Evolutionary conservation across 306 rosid species (phyloP), one percentile per base, ranked within the genome.

Genomic region (Astragalus membranaceus): DNA sequence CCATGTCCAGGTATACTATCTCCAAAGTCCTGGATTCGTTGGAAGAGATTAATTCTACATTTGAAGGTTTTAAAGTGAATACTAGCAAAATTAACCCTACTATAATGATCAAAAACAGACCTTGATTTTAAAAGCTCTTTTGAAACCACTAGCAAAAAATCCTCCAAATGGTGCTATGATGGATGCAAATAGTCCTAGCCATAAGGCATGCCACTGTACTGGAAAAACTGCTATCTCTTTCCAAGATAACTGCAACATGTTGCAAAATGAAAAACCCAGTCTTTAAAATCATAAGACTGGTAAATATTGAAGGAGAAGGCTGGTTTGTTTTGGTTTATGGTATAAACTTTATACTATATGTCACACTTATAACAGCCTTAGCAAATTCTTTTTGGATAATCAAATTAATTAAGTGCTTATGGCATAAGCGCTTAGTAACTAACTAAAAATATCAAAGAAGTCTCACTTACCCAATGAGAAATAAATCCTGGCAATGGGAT

Each of bases 131-230:
- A 94, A 94, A 71, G 99, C 97, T 80, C 99, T 89, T 78, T 94
- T 94, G 66, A 94, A 94, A 51, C 99, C 99, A 73, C 99, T 94
- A 0, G 99, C 99, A 69, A 94, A 94, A 87, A 94, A 94, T 42
- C 97, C 99, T 72, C 99, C 99, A 69, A 94, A 94, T 66, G 99
- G 99, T 75, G 99, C 99, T 73, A 94, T 91, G 64, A 94, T 87
- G 72, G 97, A 91, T 6, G 97, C 90, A 86, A 94, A 94, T 80
- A 94, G 85, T 72, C 99, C 99, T 51, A 94, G 74, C 67, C 81
- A 89, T 51, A 91, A 68, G 53, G 99, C 99, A 79, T 94, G 97
- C 96, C 96, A 94, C 50, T 94, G 99, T 63, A 94, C 95, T 14
- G 89, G 97, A 72, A 91, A 68, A 79, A 94, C 71, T 32, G 89